Evolutionary conservation across 345 rosid species (phyloP).

Genomic region (Hibiscus trionum): DNA sequence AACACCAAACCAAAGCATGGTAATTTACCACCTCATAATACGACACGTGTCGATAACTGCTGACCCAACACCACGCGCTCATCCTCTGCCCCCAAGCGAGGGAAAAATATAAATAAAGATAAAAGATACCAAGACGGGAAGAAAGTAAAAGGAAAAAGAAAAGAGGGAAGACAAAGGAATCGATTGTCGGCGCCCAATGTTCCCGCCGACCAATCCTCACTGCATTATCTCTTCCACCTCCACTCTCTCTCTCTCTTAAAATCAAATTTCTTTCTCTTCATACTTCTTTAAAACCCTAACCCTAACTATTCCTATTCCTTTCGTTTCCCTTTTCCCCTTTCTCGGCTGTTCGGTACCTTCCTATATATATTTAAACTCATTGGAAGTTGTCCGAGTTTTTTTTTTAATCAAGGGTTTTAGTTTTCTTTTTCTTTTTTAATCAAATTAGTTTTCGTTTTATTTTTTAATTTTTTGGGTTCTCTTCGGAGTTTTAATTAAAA

Average conservation of each 20-base stretch:
- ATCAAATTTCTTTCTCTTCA: background rate
- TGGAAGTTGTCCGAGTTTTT: constrained; percentile 42
- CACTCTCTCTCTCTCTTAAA: background rate
- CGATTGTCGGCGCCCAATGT: constrained; percentile 49
- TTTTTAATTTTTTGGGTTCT: background rate
- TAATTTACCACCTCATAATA: background rate
- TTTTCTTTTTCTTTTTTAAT: constrained; percentile 1
- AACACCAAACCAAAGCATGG: background rate
- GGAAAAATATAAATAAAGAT: background rate
- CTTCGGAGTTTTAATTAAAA: background rate
- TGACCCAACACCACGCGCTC: background rate
- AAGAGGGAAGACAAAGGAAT: constrained; percentile 33
- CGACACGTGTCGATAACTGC: constrained; percentile 12
- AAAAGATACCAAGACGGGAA: background rate
- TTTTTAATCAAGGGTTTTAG: constrained; percentile 18
- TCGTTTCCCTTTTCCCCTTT: background rate
- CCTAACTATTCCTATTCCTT: background rate
- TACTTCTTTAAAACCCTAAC: constrained; percentile 19
- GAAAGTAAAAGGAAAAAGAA: background rate
- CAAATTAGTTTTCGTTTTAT: background rate
- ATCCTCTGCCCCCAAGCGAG: background rate
- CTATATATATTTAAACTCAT: constrained; percentile 31
- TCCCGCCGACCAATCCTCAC: constrained; percentile 45
- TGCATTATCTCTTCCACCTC: constrained; percentile 17
- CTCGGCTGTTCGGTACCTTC: constrained; percentile 32